Evolutionary conservation across 768 basidiomycete genomes (phyloP), one percentile per base, ranked within the genome.

Genomic region (Podaxis sp.): DNA sequence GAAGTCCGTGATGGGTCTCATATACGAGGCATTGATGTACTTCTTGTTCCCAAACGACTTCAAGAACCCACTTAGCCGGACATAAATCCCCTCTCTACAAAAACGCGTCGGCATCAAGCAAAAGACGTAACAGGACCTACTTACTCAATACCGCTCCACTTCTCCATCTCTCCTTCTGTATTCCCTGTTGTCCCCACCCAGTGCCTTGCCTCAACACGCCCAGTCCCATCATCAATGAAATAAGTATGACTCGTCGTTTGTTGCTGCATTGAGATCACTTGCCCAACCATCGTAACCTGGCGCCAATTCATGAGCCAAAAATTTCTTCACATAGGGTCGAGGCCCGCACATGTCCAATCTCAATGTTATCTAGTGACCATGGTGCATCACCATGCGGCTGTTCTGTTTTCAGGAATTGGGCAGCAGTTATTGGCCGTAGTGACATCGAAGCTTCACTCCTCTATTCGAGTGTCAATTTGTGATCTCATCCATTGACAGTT

Each of bases 361-460:
- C 90, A 3, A 80, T 74, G 28, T 86, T 89, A 61, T 94, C 94
- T 36, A 98, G 78, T 61, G 79, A 79, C 86, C 93, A 97, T 61
- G 95, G 93, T 1, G 91, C 89, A 65, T 98, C 95, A 1, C 89
- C 79, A 69, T 96, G 92, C 4, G 87, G 80, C 76, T 95, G 94
- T n/a, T 76, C 79, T 1, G 95, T 90, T 65, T 83, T 81, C 37
- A 78, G 69, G 48, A 97, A 79, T 69, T 96, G 94, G 55, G 84
- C 80, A 66, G 90, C 81, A 2, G 89, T 93, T 54, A 93, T 82
- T 3, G 93, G 92, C 37, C 93, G 80, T 23, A 75, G 18, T 61
- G 70, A 77, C 55, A 77, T 74, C 0, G 77, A 72, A 36, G 74
- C 67, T 62, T 78, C 77, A 48, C 70, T 73, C 64, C 69, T 76